Base-by-base conservation (phyloP, 2,329 filamentous ascomycete species). In the Trichoderma sp. region DNA sequence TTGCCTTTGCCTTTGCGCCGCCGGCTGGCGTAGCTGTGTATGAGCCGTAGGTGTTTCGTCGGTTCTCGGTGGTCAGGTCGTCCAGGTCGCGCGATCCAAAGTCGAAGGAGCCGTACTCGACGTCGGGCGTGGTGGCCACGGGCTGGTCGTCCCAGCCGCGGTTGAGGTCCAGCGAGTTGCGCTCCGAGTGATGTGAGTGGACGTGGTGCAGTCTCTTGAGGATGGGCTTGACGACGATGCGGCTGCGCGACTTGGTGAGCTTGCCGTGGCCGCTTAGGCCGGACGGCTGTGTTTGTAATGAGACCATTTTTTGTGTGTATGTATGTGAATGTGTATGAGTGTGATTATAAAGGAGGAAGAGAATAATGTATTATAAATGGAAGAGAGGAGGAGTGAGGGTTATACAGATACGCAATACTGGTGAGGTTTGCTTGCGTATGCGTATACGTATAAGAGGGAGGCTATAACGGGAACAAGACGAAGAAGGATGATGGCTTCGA, bases 121-220 rank as follows among this genome's bases (percentile, higher is more conserved):
- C 69, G 27, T 70, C 64, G 40, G 68, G 68, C n/a, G 68, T 61
- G 8, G 60, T 65, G 8, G 70, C 70, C 11, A 72, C 71, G 37
- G 75, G 75, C 73, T 88, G 86, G 70, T 89, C 87, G 53, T 87
- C 85, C 83, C 86, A 88, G 24, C 83, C 82, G 56, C 88, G 84
- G 75, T 89, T 86, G 71, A 90, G 77, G 73, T 91, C 88, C 70
- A 90, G 78, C 57, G 88, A 90, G 74, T 84, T 88, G 80, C 88
- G 89, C 72, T 88, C 87, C 72, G 86, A 88, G 60, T 85, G 82
- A 59, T 85, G 82, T 11, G 68, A 61, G 68, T 70, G 68, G 55
- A 67, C 61, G 49, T 73, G 72, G 64, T 80, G 79, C 70, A 86
- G 76, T 76, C 89, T 89, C 77, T 88, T 89, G 65, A 90, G 79